Conservation (phyloP, 1,139 yeast genomes). For the Magnusiomyces tetraspermus region DNA sequence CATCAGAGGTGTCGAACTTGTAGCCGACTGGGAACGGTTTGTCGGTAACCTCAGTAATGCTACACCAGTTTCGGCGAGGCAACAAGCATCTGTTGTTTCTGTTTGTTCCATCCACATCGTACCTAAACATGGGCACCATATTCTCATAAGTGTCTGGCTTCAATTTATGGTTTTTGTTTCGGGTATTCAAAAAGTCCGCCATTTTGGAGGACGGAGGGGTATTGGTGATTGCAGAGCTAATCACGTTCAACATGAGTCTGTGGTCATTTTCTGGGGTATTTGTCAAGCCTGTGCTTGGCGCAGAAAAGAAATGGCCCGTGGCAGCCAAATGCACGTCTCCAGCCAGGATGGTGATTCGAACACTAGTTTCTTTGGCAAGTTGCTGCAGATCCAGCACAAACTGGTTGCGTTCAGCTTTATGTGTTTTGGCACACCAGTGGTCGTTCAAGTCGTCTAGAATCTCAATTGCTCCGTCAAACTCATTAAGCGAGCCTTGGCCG, state of each 20-base stretch:
- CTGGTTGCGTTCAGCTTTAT: slow-evolving; percentile 65
- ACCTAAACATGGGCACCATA: slow-evolving; percentile 57
- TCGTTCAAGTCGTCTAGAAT: slow-evolving; percentile 87
- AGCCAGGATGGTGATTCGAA: slow-evolving; percentile 71
- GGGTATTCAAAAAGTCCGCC: slow-evolving; percentile 57
- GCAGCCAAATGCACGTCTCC: slow-evolving; percentile 94
- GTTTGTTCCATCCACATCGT: slow-evolving; percentile 49
- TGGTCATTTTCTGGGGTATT: slow-evolving; percentile 57
- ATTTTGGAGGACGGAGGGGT: slow-evolving; percentile 88
- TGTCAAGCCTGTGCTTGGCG: slow-evolving; percentile 15
- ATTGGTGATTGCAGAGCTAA: slow-evolving; percentile 82
- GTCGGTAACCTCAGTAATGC: slow-evolving; percentile 18
- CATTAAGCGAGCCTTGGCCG: slow-evolving; percentile 47
- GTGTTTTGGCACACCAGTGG: slow-evolving; percentile 90
- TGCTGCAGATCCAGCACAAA: slow-evolving; percentile 48
- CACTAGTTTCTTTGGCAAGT: slow-evolving; percentile 53
- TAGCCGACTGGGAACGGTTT: too few species aligned
- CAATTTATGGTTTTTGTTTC: slow-evolving; percentile 62
- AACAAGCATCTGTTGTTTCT: slow-evolving; percentile 54
- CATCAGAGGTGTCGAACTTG: too few species aligned
- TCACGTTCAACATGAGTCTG: slow-evolving; percentile 69
- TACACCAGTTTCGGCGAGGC: slow-evolving; percentile 71
- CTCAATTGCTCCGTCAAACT: slow-evolving; percentile 85
- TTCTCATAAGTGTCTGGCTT: slow-evolving; percentile 65
- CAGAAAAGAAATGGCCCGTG: slow-evolving; percentile 64